Evolutionary conservation across 2,329 filamentous ascomycete species (phyloP).

Genomic region (Microcera coccophila): DNA sequence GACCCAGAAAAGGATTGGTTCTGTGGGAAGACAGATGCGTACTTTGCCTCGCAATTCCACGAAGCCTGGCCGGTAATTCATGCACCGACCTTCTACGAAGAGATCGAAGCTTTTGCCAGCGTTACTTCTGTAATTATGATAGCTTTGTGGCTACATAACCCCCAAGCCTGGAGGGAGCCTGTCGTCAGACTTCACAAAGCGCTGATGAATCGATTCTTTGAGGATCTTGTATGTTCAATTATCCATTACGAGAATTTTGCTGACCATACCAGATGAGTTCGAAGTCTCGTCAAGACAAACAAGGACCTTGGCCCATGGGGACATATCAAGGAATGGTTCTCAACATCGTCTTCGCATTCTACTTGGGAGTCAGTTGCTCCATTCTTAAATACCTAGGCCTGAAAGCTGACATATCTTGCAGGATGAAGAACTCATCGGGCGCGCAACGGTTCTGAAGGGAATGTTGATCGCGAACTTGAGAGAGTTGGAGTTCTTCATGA

Average conservation of each 20-base stretch:
- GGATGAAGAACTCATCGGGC: conserved; percentile 31
- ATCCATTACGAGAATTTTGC: conserved; percentile 1
- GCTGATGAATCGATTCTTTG: conserved; percentile 30
- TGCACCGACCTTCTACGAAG: conserved; percentile 31
- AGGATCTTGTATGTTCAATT: conserved; percentile 25
- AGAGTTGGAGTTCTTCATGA: conserved; percentile 35
- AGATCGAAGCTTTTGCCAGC: conserved; percentile 27
- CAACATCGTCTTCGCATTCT: conserved; percentile 39
- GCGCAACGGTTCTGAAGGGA: conserved; percentile 32
- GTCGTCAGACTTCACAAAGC: conserved; percentile 30
- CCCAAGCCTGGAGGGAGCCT: conserved; percentile 21
- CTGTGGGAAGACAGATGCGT: conserved; percentile 24
- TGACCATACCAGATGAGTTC: conserved; percentile 9
- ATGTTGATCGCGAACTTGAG: conserved; percentile 34
- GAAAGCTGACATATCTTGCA: conserved; percentile 20
- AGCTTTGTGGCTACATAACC: conserved; percentile 36
- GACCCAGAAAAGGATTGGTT: conserved; percentile 16
- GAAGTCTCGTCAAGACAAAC: conserved; percentile 11
- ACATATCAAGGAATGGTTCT: conserved; percentile 35
- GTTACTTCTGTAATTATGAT: conserved; percentile 36
- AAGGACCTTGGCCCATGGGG: conserved; percentile 27
- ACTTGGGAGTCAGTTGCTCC: conserved; percentile 29
- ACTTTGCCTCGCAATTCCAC: conserved; percentile 40
- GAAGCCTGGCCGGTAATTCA: conserved; percentile 41
- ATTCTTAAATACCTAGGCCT: background rate